A percentile compares a stretch with the other conserved stretches of the same genome.
phyloP scores from a whole-genome alignment of 2,329 filamentous ascomycete genomes.

The Penicillium concentricum region DNA sequence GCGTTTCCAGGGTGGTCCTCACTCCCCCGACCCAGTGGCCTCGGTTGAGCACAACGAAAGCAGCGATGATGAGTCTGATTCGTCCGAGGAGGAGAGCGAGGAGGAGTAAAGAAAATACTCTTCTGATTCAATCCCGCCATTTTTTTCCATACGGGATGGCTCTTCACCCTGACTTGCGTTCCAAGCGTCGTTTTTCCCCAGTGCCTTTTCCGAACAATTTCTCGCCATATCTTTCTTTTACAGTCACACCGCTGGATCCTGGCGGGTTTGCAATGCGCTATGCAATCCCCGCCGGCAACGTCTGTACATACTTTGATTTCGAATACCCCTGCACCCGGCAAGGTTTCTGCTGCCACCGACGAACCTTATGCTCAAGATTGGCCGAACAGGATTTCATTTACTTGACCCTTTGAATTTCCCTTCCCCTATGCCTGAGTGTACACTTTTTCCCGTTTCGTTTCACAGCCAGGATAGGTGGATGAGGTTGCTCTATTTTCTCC shows the following conservation, averaged over 20 bases:
- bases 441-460: constrained; percentile 4
- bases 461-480: not conserved
- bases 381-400: constrained; percentile 8
- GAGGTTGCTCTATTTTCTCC: constrained; percentile 15
- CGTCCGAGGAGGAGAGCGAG: constrained; percentile 49
- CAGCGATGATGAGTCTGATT: constrained; percentile 48
- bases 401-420: constrained; percentile 15
- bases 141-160: constrained; percentile 1
- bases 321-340: constrained; percentile 11
- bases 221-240: not conserved
- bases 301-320: constrained; percentile 22
- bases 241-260: not conserved
- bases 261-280: not conserved
- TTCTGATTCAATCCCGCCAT: not conserved
- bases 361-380: constrained; percentile 14
- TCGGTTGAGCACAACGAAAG: constrained; percentile 47
- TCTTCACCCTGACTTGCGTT: constrained; percentile 23
- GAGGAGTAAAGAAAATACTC: constrained; percentile 41
- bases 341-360: constrained; percentile 5
- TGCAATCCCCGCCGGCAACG: not conserved
- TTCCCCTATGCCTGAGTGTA: constrained; percentile 7
- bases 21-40: constrained; percentile 44
- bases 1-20: constrained; percentile 45
- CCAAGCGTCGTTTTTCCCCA: constrained; percentile 16
- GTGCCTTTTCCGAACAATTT: constrained; percentile 1